Percentiles rank a stretch among this genome's conserved stretches.
phyloP scores from a whole-genome alignment of 352 stramenopile species.

The Pythium myriotylum region DNA sequence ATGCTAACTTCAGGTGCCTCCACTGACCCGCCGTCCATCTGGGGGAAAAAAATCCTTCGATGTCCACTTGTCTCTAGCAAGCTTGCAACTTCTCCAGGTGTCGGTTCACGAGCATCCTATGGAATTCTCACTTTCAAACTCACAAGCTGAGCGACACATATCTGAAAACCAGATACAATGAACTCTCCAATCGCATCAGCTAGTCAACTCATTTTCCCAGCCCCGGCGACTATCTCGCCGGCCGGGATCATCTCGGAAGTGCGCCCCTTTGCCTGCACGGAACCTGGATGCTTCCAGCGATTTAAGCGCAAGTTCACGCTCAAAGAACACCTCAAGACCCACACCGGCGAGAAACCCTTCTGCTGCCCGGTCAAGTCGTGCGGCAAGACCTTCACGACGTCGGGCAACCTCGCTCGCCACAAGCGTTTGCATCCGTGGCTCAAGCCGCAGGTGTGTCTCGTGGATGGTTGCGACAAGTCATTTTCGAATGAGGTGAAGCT shows the following conservation, averaged over 20 bases:
- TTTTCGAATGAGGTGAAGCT: slow-evolving; percentile 62
- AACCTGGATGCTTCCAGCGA: slow-evolving; percentile 42
- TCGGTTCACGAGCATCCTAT: no score
- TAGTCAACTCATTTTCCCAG: background rate
- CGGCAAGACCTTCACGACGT: slow-evolving; percentile 72
- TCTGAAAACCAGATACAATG: no score
- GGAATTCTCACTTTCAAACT: no score
- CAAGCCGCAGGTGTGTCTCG: slow-evolving; percentile 44
- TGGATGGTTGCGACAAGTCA: slow-evolving; percentile 43
- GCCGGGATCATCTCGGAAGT: background rate
- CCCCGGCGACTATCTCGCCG: no score
- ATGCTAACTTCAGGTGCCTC: no score
- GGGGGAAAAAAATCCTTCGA: no score
- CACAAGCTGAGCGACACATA: no score
- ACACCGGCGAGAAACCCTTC: slow-evolving; percentile 76
- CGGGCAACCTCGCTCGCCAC: slow-evolving; percentile 64
- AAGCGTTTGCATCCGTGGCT: slow-evolving; percentile 55
- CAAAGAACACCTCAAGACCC: slow-evolving; percentile 77
- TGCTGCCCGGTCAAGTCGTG: slow-evolving; percentile 56
- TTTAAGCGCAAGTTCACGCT: slow-evolving; percentile 78
- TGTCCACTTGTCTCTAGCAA: no score
- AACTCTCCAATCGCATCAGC: no score
- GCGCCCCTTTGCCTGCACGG: slow-evolving; percentile 45
- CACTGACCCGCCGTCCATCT: no score
- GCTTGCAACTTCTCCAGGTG: no score